A percentile compares a stretch with the other conserved stretches of the same genome.
Conservation (phyloP, 768 basidiomycete genomes). For the Imleria badia region DNA sequence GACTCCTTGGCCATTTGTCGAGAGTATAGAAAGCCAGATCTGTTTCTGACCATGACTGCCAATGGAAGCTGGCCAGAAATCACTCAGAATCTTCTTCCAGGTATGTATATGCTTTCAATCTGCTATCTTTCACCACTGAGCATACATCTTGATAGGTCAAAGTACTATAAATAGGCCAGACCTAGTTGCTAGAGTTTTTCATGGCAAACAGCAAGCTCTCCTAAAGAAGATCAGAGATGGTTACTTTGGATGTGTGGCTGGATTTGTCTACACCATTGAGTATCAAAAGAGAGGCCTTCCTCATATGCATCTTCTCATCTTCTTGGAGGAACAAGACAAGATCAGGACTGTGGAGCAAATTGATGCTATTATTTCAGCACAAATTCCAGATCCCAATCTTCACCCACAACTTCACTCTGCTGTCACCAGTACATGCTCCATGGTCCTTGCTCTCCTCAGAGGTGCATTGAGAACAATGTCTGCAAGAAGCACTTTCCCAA, state of each 20-base stretch:
- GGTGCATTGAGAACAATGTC: conserved; percentile 31
- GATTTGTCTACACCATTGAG: conserved; percentile 51
- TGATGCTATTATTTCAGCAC: conserved; percentile 1
- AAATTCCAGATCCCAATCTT: not conserved
- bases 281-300: not conserved
- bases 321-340: not conserved
- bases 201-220: conserved; percentile 39
- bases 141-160: conserved; percentile 26
- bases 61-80: conserved; percentile 55
- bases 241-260: conserved; percentile 42
- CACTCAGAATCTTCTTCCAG: conserved; percentile 34
- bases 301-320: not conserved
- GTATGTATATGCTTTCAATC: conserved; percentile 2
- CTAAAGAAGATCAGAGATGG: conserved; percentile 38
- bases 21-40: conserved; percentile 36
- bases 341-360: not conserved
- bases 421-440: conserved; percentile 46
- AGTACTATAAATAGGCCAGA: conserved; percentile 45
- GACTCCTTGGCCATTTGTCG: conserved; percentile 47
- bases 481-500: conserved; percentile 45
- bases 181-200: conserved; percentile 46
- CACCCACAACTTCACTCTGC: not conserved
- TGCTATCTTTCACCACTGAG: too few species aligned
- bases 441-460: conserved; percentile 35
- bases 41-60: conserved; percentile 53